These are phyloP conservation scores for Ascobolus immersus DNA, from an alignment of 495 filamentous ascomycete species.

Conservation along the genomic window DNA sequence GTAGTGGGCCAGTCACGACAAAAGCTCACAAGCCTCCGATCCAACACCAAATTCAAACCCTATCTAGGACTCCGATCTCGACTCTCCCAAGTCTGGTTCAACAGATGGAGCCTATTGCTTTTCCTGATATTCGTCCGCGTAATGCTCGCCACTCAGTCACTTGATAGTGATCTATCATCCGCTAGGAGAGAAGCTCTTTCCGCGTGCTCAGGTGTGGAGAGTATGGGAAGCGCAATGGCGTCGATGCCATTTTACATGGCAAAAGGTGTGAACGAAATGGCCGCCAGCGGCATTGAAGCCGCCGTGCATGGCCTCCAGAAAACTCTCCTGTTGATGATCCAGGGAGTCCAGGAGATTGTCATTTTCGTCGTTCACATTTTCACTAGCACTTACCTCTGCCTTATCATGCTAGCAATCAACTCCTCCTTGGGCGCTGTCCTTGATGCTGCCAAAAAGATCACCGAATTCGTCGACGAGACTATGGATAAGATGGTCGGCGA, in stretches of 20 bases:
- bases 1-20: too few relatives aligned
- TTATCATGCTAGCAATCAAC: conserved; percentile 54
- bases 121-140: conserved; percentile 59
- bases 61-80: conserved; percentile 77
- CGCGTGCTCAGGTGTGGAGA: conserved; percentile 78
- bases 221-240: conserved; percentile 80
- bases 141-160: conserved; percentile 41
- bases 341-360: conserved; percentile 61
- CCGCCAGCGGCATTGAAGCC: conserved; percentile 49
- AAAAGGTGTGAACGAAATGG: conserved; percentile 61
- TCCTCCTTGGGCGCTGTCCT: conserved; percentile 48
- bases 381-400: conserved; percentile 64
- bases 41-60: too few relatives aligned
- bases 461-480: conserved; percentile 45
- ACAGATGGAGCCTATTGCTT: conserved; percentile 82
- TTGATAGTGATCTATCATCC: conserved; percentile 44
- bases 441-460: conserved; percentile 40
- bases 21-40: too few relatives aligned
- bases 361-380: conserved; percentile 76
- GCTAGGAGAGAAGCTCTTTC: conserved; percentile 61
- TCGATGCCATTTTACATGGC: conserved; percentile 92
- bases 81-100: conserved; percentile 88
- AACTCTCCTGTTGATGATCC: conserved; percentile 51
- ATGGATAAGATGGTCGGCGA: conserved; percentile 38
- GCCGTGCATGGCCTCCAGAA: conserved; percentile 50